Base-by-base conservation (phyloP, 2,329 filamentous ascomycete genomes). In the Herpotrichia juniperi region DNA sequence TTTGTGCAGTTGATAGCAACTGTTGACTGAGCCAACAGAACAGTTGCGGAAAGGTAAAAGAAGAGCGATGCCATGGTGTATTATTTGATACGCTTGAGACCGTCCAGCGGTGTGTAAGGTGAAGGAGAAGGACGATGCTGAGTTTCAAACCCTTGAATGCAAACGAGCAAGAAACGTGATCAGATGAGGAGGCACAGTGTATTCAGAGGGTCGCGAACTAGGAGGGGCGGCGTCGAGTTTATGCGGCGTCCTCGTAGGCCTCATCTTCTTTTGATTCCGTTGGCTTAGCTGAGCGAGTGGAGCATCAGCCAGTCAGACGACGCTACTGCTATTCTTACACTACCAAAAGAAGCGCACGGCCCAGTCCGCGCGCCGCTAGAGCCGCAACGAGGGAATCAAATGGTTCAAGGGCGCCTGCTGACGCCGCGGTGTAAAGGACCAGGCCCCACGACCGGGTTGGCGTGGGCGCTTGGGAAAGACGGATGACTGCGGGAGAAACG, bases 1-100 rank as follows among this genome's bases (percentile, higher is more conserved):
- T 62, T 69, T 6, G 70, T 71, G 53, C 74, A 76, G 58, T 75
- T 74, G 55, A 72, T 70, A 14, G 72, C 72, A 58, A 64, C 50
- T 50, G 66, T 67, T 39, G 68, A 67, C 62, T 71, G 66, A 69
- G 62, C 58, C 34, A 74, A 69, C 64, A 71, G 64, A 54, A 71
- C 67, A 57, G 66, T 56, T 58, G 67, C 65, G 22, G 61, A 60
- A 39, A 71, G 49, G 21, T 62, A 62, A 26, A 68, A 51, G 35
- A 61, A 24, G 26, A 69, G 53, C 31, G 66, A 62, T 30, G 61
- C 51, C 72, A 73, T 74, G 45, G 46, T 59, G 22, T 50, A 56
- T 30, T 30, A 49, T 22, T 9, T 19, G 46, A 53, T 45, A 65
- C 42, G 59, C 61, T 66, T 63, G 64, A 69, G 44, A 48, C 67